Base-by-base conservation (phyloP, 176 grass and related monocot species). In the Triticum aestivum region DNA sequence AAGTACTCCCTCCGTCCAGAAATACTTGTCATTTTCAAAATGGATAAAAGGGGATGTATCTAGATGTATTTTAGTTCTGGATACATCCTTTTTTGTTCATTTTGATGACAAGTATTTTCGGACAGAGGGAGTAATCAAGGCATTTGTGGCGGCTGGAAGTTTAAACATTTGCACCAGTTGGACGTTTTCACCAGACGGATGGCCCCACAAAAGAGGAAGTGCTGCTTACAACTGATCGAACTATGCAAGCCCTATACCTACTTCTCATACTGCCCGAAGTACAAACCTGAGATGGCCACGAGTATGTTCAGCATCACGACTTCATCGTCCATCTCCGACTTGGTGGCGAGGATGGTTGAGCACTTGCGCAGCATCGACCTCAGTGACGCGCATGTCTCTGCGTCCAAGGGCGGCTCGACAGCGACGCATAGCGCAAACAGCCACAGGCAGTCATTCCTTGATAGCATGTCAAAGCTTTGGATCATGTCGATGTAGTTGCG, bases 371-470 rank as follows among this genome's bases (percentile, higher is more conserved):
- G 73, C 79, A 98, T 61, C 0, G 88, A 86, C 77, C 93, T 94
- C 41, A 98, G 66, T 5, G 90, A 92, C 37, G 96, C 87, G 39
- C 88, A 96, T 9, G 90, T 92, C 69, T 94, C 90, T 1, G 84
- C 90, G 4, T 92, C 73, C 8, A 96, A 56, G 29, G 93, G 96
- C 35, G 78, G 65, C 18, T 96, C 90, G 4, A 98, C 87, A 10
- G 87, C 68, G 3, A 86, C 86, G 61, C 90, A 94, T 6, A 98
- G 37, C 18, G 93, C 88, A 92, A 98, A 98, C 9, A 96, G 67
- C 90, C 93, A 96, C 20, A 96, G n/a, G 84, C 93, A 98, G 49
- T 98, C 83, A 17, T 94, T 88, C 84, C 83, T 89, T n/a, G 88
- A 94, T 6, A 98, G 58, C 11, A 71, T 63, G 61, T 77, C 82